A percentile compares a stretch with the other conserved stretches of the same genome.
Conservation (phyloP, 176 grass and related monocot species). For the Oryza glumipatula region DNA sequence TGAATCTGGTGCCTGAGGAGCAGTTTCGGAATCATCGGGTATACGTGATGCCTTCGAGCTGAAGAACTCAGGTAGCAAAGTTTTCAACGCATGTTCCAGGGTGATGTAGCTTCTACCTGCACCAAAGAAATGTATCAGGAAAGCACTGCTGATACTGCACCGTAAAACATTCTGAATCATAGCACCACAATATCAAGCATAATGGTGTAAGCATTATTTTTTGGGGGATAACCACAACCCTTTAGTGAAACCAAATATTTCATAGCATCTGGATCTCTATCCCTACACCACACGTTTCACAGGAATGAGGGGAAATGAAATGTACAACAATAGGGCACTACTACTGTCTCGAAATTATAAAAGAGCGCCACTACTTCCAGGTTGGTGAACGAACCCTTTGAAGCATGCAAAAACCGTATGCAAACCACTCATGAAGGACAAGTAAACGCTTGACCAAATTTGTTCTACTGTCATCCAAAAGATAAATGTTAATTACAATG, state of each 20-base stretch:
- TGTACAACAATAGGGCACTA: neutral
- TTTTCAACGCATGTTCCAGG: slow-evolving; percentile 63
- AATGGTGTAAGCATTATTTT: neutral
- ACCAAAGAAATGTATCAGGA: neutral
- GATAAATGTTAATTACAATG: neutral
- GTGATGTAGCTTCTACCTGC: slow-evolving; percentile 64
- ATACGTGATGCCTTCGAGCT: neutral
- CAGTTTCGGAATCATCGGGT: slow-evolving; percentile 6
- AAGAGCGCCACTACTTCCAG: neutral
- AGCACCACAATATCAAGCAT: neutral
- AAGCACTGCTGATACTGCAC: neutral
- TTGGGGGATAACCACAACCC: neutral
- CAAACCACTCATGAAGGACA: neutral
- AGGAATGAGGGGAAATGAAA: neutral
- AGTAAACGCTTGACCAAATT: neutral
- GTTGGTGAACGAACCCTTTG: neutral
- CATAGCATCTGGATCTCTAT: neutral
- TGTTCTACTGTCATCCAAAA: neutral
- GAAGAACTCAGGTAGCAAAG: slow-evolving; percentile 76
- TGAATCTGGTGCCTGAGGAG: slow-evolving; percentile 21
- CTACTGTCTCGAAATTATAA: neutral
- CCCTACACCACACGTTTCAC: neutral
- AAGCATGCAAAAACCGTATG: neutral
- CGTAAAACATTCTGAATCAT: neutral
- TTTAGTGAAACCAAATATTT: neutral